A percentile compares a stretch with the other conserved stretches of the same genome.
These are phyloP conservation scores for Penicillium longicatenatum DNA, from an alignment of 495 filamentous ascomycete species.

Conservation along the genomic window DNA sequence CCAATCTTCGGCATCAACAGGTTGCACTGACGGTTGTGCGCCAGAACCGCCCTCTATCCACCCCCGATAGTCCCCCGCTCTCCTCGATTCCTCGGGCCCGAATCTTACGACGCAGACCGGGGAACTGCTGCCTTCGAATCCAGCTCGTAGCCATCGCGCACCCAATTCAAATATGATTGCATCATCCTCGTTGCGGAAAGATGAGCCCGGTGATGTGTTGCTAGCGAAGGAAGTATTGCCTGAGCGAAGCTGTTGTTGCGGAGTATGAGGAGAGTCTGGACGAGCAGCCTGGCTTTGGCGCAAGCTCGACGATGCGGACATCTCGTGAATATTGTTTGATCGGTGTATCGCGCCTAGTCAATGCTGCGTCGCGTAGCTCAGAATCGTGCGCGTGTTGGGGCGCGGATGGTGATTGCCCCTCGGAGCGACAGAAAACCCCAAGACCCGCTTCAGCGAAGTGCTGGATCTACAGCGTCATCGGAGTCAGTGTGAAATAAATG, in stretches of 20 bases:
- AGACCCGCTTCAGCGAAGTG: conserved; percentile 14
- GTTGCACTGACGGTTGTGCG: conserved; percentile 20
- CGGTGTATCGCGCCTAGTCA: conserved; percentile 9
- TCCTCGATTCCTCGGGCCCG: conserved; percentile 70
- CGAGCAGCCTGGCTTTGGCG: conserved; percentile 36
- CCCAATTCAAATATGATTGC: conserved; percentile 81
- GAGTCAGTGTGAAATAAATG: not conserved
- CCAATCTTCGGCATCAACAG: conserved; percentile 63
- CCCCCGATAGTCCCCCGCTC: conserved; percentile 78
- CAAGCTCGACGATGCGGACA: conserved; percentile 27
- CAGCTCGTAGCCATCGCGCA: conserved; percentile 73
- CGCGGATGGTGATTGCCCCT: conserved; percentile 15
- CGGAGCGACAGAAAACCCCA: conserved; percentile 16
- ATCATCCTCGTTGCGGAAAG: conserved; percentile 82
- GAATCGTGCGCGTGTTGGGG: conserved; percentile 9
- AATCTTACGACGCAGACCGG: conserved; percentile 75
- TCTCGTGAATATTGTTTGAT: conserved; percentile 12
- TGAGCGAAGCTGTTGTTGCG: conserved; percentile 40
- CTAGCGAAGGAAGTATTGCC: conserved; percentile 53
- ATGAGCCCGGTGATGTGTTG: conserved; percentile 69
- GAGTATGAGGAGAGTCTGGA: conserved; percentile 39
- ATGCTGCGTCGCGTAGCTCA: conserved; percentile 8
- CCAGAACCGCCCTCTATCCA: conserved; percentile 51
- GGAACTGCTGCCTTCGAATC: conserved; percentile 77
- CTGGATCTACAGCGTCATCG: conserved; percentile 13